A percentile compares a stretch with the other conserved stretches of the same genome.
Evolutionary conservation across 352 stramenopile species (phyloP).

Genomic region (Pythium aquatile): DNA sequence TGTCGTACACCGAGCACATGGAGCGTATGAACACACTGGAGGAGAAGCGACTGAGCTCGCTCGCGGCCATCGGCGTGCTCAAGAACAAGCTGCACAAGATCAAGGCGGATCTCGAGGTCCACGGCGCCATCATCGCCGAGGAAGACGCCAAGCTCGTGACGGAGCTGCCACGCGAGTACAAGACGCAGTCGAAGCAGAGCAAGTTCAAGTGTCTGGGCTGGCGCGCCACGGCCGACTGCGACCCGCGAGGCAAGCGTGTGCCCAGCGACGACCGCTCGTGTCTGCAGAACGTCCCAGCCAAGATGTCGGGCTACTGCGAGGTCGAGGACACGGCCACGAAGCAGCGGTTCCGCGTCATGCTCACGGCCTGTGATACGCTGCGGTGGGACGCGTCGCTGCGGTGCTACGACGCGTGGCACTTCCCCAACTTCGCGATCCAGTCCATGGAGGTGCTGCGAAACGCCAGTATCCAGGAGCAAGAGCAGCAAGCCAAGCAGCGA

Average conservation of each 20-base stretch:
- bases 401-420: slow-evolving; percentile 53
- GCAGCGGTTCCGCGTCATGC: slow-evolving; percentile 70
- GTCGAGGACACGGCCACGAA: slow-evolving; percentile 50
- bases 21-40: slow-evolving; percentile 17
- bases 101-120: not conserved
- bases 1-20: slow-evolving; percentile 10
- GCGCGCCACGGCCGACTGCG: slow-evolving; percentile 53
- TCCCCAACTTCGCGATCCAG: slow-evolving; percentile 58
- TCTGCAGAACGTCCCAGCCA: slow-evolving; percentile 38
- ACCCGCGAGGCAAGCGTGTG: slow-evolving; percentile 44
- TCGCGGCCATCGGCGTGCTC: not conserved
- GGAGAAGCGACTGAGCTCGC: not conserved
- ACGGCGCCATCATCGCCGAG: slow-evolving; percentile 22
- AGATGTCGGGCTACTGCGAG: slow-evolving; percentile 64
- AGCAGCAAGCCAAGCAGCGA: no score
- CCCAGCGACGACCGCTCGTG: slow-evolving; percentile 50
- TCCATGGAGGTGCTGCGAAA: slow-evolving; percentile 36
- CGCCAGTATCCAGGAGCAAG: not conserved
- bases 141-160: slow-evolving; percentile 20
- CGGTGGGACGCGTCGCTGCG: slow-evolving; percentile 47
- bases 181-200: slow-evolving; percentile 32
- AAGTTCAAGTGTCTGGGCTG: slow-evolving; percentile 63
- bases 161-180: slow-evolving; percentile 7
- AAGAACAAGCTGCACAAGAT: slow-evolving; percentile 12
- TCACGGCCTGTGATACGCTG: slow-evolving; percentile 59